These are phyloP conservation scores for Quercus glauca DNA, from an alignment of 306 rosid genomes.

Conservation along the genomic window DNA sequence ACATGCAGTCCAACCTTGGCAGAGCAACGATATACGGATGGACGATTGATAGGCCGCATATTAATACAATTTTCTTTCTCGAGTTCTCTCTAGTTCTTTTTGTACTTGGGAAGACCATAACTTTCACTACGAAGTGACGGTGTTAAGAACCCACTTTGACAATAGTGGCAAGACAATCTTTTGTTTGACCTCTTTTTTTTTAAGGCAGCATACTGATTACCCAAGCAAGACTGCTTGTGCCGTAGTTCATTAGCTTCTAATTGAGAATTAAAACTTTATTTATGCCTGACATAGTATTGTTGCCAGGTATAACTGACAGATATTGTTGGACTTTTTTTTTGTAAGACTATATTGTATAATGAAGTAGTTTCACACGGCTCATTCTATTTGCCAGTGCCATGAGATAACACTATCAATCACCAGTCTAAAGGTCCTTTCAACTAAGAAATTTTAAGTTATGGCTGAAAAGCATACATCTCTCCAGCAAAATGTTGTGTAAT, in stretches of 20 bases:
- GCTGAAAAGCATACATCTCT: too few relatives aligned
- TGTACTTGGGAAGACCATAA: conserved; percentile 48
- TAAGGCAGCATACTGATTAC: background rate
- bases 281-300: too few relatives aligned
- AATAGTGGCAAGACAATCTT: background rate
- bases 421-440: too few relatives aligned
- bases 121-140: conserved; percentile 17
- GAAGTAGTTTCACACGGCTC: too few relatives aligned
- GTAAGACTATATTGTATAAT: too few relatives aligned
- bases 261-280: too few relatives aligned
- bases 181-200: background rate
- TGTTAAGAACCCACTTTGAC: background rate
- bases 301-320: too few relatives aligned
- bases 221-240: background rate
- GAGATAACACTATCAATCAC: too few relatives aligned
- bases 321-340: too few relatives aligned
- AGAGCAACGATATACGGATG: conserved; percentile 42
- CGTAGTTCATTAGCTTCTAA: background rate
- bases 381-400: too few relatives aligned
- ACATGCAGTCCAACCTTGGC: conserved; percentile 33
- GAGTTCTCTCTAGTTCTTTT: conserved; percentile 44
- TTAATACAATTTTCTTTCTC: conserved; percentile 34
- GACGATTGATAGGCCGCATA: conserved; percentile 39
- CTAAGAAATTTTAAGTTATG: too few relatives aligned
- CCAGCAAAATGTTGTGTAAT: too few relatives aligned